Percentiles rank a stretch among this genome's conserved stretches.
Evolutionary conservation across 495 filamentous ascomycete species (phyloP).

Genomic region (Penicillium canariense): DNA sequence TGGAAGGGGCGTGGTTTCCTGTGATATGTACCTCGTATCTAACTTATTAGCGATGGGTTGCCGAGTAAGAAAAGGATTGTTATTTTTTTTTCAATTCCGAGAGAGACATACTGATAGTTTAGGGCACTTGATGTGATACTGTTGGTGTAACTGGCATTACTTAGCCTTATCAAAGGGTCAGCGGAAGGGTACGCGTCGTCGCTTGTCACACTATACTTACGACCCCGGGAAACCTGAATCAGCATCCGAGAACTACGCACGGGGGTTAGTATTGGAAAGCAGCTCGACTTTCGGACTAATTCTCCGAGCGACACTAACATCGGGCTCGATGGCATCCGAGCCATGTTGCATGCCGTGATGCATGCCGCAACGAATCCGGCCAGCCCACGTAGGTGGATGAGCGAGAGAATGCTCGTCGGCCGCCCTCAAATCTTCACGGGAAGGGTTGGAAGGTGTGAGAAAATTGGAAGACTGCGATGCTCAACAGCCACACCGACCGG

Average conservation of each 20-base stretch:
- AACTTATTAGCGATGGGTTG: background rate
- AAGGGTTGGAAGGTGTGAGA: constrained; percentile 8
- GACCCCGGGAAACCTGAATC: constrained; percentile 34
- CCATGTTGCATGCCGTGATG: constrained; percentile 6
- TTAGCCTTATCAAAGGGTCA: constrained; percentile 18
- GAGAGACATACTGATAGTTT: constrained; percentile 41
- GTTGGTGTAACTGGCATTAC: constrained; percentile 33
- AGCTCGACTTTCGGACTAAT: background rate
- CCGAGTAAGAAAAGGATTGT: background rate
- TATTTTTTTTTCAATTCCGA: background rate
- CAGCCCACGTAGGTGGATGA: background rate
- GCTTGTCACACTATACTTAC: constrained; percentile 21
- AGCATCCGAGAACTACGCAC: constrained; percentile 22
- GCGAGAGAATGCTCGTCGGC: background rate
- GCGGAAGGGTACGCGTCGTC: background rate
- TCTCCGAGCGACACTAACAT: constrained; percentile 23
- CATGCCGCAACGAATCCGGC: too few species aligned
- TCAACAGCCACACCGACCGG: constrained; percentile 20
- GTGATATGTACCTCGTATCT: constrained; percentile 37
- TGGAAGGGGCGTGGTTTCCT: background rate
- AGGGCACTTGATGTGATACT: constrained; percentile 42
- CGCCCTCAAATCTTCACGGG: background rate
- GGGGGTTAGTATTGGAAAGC: background rate
- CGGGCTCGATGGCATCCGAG: constrained; percentile 29
- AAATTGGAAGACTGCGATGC: constrained; percentile 2